These are phyloP conservation scores for Glycine soja DNA, from an alignment of 306 rosid genomes.

Conservation along the genomic window DNA sequence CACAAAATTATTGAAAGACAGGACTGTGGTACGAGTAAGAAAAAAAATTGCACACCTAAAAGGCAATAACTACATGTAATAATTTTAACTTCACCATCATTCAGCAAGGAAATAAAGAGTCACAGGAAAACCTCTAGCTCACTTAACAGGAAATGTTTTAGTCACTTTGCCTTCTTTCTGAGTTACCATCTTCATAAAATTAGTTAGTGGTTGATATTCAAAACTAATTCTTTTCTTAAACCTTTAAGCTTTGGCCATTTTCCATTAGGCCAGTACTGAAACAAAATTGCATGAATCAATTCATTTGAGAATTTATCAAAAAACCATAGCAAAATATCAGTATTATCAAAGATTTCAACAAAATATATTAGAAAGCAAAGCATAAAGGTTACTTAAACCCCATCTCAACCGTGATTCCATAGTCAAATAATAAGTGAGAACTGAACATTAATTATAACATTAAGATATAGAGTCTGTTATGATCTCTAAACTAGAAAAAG, in stretches of 20 bases:
- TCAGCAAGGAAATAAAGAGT: background rate
- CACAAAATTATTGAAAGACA: background rate
- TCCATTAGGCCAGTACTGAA: constrained; percentile 9
- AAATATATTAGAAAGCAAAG: constrained; percentile 4
- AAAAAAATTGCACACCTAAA: background rate
- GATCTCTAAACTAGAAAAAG: background rate
- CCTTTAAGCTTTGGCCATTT: constrained; percentile 14
- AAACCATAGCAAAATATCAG: constrained; percentile 2
- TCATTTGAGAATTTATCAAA: constrained; percentile 9
- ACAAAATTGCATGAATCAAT: constrained; percentile 17
- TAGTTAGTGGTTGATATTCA: constrained; percentile 2
- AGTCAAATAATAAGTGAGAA: constrained; percentile 10
- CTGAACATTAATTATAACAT: constrained; percentile 5
- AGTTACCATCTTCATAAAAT: background rate
- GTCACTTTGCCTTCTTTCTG: background rate
- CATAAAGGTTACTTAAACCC: background rate
- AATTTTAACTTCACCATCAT: background rate
- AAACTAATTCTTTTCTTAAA: background rate
- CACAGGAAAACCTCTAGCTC: constrained; percentile 13
- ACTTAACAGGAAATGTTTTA: constrained; percentile 9
- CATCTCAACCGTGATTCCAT: constrained; percentile 29
- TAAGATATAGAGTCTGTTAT: background rate
- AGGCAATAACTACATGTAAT: constrained; percentile 9
- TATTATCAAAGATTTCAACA: background rate
- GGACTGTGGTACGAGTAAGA: background rate